Percentiles rank a stretch among this genome's conserved stretches.
These are phyloP conservation scores for Xylaria sp. DNA, from an alignment of 495 filamentous ascomycete species.

Conservation along the genomic window DNA sequence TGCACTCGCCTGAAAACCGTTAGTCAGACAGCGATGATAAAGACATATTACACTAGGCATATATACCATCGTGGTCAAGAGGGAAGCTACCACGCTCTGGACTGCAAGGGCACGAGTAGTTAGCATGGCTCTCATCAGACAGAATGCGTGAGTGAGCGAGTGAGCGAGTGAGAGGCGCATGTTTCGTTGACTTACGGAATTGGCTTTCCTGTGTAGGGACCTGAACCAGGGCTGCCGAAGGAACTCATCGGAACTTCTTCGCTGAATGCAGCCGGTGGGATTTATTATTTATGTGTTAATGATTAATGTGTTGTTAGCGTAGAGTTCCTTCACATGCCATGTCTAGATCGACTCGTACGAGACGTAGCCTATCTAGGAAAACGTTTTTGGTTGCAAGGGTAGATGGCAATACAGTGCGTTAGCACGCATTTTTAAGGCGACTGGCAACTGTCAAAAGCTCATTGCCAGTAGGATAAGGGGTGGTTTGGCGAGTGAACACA, in stretches of 20 bases:
- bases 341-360: neutral
- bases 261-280: neutral
- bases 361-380: neutral
- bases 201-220: slow-evolving; percentile 72
- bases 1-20: slow-evolving; percentile 79
- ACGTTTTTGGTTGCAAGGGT: slow-evolving; percentile 9
- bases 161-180: neutral
- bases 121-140: slow-evolving; percentile 16
- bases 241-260: slow-evolving; percentile 52
- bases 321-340: neutral
- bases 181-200: slow-evolving; percentile 66
- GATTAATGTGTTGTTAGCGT: neutral
- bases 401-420: neutral
- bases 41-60: slow-evolving; percentile 30
- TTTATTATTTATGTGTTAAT: neutral
- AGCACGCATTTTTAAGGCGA: neutral
- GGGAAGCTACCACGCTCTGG: slow-evolving; percentile 97
- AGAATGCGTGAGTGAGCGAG: neutral
- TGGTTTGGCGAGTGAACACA: neutral
- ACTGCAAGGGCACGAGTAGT: slow-evolving; percentile 38
- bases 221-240: slow-evolving; percentile 81
- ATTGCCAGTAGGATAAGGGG: neutral
- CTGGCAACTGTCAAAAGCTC: neutral
- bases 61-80: slow-evolving; percentile 91
- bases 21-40: neutral